Percentiles rank a stretch among this genome's conserved stretches.
Evolutionary conservation across 2,329 filamentous ascomycete genomes (phyloP).

Genomic region (Zymoseptoria tritici): DNA sequence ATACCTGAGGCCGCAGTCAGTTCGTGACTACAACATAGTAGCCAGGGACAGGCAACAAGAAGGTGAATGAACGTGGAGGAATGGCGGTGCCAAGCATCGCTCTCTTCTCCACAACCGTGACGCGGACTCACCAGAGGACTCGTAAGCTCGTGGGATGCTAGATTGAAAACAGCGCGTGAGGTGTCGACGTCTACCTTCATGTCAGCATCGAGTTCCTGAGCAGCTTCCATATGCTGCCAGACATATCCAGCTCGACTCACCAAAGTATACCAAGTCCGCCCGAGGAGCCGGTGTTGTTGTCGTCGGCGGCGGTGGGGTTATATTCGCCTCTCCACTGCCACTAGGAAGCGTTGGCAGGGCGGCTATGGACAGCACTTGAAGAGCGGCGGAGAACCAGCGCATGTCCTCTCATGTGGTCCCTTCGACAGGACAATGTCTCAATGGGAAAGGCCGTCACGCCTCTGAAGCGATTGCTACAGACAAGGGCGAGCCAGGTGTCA

Average conservation of each 20-base stretch:
- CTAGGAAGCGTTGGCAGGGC: constrained; percentile 9
- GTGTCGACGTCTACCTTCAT: constrained; percentile 12
- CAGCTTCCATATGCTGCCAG: background rate
- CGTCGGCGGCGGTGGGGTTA: constrained; percentile 1
- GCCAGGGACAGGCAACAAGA: constrained; percentile 18
- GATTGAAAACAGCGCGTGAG: constrained; percentile 35
- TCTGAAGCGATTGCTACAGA: background rate
- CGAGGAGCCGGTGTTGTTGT: background rate
- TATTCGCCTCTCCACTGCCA: constrained; percentile 1
- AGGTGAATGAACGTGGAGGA: constrained; percentile 2
- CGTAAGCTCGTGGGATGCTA: constrained; percentile 32
- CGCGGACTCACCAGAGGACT: constrained; percentile 29
- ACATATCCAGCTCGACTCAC: constrained; percentile 10
- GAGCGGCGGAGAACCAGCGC: constrained; percentile 22
- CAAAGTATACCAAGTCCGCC: constrained; percentile 14
- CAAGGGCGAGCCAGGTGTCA: background rate
- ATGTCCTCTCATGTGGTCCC: constrained; percentile 10
- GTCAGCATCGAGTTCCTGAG: background rate
- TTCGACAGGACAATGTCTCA: background rate
- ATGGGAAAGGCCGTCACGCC: background rate
- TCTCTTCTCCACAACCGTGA: constrained; percentile 21
- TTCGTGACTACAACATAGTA: constrained; percentile 22
- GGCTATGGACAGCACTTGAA: constrained; percentile 7
- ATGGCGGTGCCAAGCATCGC: constrained; percentile 5
- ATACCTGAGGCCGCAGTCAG: constrained; percentile 26